A percentile compares a stretch with the other conserved stretches of the same genome.
Evolutionary conservation across 768 basidiomycete species (phyloP).

Genomic region (Rhodotorula diobovata): DNA sequence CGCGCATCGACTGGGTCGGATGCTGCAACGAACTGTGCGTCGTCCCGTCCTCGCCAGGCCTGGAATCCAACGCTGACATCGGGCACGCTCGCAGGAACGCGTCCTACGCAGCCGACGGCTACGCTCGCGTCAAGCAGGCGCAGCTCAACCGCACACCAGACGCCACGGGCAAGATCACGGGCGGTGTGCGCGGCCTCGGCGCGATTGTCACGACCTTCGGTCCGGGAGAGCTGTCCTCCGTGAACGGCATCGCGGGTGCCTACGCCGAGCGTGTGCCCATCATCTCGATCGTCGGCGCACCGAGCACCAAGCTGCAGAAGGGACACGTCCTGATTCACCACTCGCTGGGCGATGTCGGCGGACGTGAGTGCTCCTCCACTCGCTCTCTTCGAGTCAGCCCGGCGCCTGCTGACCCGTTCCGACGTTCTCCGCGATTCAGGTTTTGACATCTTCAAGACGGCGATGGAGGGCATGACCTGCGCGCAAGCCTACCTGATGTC

Average conservation of each 20-base stretch:
- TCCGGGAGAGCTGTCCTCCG: slow-evolving; percentile 83
- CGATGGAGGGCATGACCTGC: slow-evolving; percentile 67
- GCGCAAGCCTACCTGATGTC: slow-evolving; percentile 62
- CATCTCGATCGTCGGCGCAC: slow-evolving; percentile 79
- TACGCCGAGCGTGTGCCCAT: slow-evolving; percentile 86
- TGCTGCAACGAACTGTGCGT: slow-evolving; percentile 30
- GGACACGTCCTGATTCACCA: slow-evolving; percentile 74
- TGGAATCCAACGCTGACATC: slow-evolving; percentile 52
- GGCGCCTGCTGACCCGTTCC: not conserved
- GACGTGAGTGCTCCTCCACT: not conserved
- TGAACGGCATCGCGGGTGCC: slow-evolving; percentile 64
- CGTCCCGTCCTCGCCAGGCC: not conserved
- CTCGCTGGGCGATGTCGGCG: slow-evolving; percentile 69
- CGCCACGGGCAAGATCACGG: slow-evolving; percentile 20
- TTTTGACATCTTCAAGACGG: slow-evolving; percentile 73
- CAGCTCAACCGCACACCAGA: slow-evolving; percentile 29
- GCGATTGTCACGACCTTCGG: slow-evolving; percentile 66
- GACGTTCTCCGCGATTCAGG: slow-evolving; percentile 39
- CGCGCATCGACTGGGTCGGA: slow-evolving; percentile 33
- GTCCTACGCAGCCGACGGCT: slow-evolving; percentile 78
- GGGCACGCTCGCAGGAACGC: slow-evolving; percentile 57
- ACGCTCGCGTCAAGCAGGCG: slow-evolving; percentile 75
- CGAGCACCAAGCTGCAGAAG: slow-evolving; percentile 68
- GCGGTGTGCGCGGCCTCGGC: slow-evolving; percentile 31
- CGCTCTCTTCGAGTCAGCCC: too few relatives aligned